A percentile compares a stretch with the other conserved stretches of the same genome.
phyloP scores from a whole-genome alignment of 805 yeast species.

The Metschnikowia cerradonensis region DNA sequence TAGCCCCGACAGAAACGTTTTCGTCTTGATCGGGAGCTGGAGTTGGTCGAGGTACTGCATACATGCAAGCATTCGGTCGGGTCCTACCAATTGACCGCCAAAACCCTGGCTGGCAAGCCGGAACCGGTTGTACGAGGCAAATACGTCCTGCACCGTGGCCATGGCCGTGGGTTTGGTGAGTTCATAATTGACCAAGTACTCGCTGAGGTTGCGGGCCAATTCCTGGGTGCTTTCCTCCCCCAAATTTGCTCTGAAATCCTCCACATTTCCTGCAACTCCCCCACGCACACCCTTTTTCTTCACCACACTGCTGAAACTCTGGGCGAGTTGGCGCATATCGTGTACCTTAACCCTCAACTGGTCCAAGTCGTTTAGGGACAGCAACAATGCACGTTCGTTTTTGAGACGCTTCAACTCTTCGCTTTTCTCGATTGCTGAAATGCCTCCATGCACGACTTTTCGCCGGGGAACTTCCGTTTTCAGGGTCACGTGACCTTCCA shows the following conservation, averaged over 20 bases:
- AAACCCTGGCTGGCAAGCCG: slow-evolving; percentile 35
- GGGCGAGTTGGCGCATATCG: slow-evolving; percentile 54
- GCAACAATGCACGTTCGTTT: slow-evolving; percentile 57
- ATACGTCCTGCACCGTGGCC: slow-evolving; percentile 40
- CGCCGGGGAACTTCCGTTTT: background rate
- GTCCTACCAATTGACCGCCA: slow-evolving; percentile 64
- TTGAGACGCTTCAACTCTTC: slow-evolving; percentile 52
- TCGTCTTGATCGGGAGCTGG: slow-evolving; percentile 51
- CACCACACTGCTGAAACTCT: slow-evolving; percentile 13
- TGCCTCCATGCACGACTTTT: slow-evolving; percentile 46
- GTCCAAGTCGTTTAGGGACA: slow-evolving; percentile 73
- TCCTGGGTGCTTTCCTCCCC: slow-evolving; percentile 40
- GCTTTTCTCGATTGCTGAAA: slow-evolving; percentile 61
- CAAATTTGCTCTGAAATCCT: too few relatives aligned
- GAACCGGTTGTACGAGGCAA: slow-evolving; percentile 39
- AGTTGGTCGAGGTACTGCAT: slow-evolving; percentile 53
- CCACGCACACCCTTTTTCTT: slow-evolving; percentile 3
- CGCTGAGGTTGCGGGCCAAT: slow-evolving; percentile 74
- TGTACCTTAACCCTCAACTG: slow-evolving; percentile 74
- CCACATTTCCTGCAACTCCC: too few relatives aligned
- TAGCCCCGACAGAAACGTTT: slow-evolving; percentile 32
- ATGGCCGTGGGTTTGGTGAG: slow-evolving; percentile 32
- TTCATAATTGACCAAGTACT: slow-evolving; percentile 45
- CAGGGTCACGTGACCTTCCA: too few relatives aligned
- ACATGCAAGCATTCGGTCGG: slow-evolving; percentile 63